phyloP scores from a whole-genome alignment of 2,329 filamentous ascomycete species.

The Diaporthe sp. region DNA sequence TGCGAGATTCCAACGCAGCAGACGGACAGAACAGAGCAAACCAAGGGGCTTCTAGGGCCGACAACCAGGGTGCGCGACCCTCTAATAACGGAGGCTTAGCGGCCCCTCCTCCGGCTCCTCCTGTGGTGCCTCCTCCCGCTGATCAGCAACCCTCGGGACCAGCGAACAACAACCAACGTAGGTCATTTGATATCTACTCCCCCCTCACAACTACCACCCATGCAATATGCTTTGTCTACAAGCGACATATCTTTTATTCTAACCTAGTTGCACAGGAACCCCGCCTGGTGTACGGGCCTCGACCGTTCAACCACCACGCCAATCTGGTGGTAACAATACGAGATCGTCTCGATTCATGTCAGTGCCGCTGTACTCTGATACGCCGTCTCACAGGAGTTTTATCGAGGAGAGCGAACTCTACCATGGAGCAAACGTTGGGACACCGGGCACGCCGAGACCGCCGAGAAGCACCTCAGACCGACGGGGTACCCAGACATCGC shows the following conservation, averaged over 20 bases:
- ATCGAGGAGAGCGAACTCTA: conserved; percentile 47
- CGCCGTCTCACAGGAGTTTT: conserved; percentile 43
- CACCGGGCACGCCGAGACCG: conserved; percentile 34
- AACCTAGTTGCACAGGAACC: neutral
- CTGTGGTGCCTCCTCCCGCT: neutral
- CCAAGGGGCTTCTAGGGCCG: neutral
- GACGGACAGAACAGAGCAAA: conserved; percentile 1
- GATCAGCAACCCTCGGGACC: neutral
- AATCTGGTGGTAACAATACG: neutral
- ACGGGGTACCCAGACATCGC: neutral
- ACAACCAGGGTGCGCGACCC: neutral
- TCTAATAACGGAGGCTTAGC: neutral
- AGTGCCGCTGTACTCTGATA: conserved; percentile 33
- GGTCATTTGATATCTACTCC: neutral
- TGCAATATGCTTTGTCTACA: too few relatives aligned
- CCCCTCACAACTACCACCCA: neutral
- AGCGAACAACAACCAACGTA: neutral
- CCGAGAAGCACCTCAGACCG: neutral
- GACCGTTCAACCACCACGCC: conserved; percentile 8
- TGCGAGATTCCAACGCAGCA: conserved; percentile 21
- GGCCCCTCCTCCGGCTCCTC: neutral
- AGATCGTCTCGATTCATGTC: conserved; percentile 14
- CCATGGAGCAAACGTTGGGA: conserved; percentile 42
- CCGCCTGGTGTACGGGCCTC: neutral
- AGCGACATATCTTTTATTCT: neutral